phyloP scores from a whole-genome alignment of 805 yeast species.

The Sugiyamaella boreocaroliniensis region DNA sequence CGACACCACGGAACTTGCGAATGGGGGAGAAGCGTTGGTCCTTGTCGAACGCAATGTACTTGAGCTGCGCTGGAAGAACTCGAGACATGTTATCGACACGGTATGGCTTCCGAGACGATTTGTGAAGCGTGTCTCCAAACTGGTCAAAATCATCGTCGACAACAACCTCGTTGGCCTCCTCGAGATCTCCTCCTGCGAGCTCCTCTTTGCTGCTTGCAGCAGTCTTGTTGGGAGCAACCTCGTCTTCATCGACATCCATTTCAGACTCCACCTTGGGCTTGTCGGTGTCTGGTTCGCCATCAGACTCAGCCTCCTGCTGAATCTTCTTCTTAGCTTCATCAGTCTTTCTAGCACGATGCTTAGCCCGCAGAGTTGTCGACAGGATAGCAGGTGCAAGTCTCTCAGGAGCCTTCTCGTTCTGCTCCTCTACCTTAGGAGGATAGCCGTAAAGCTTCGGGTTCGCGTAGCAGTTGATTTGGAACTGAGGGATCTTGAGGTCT shows the following conservation, averaged over 20 bases:
- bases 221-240: conserved; percentile 24
- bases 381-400: conserved; percentile 88
- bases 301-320: conserved; percentile 37
- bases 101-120: conserved; percentile 33
- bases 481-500: conserved; percentile 80
- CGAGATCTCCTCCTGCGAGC: conserved; percentile 40
- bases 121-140: conserved; percentile 9
- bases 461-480: conserved; percentile 73
- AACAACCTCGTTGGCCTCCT: conserved; percentile 25
- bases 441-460: conserved; percentile 76
- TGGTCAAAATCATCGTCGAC: conserved; percentile 10
- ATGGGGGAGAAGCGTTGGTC: conserved; percentile 70
- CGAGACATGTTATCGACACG: conserved; percentile 74
- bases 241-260: conserved; percentile 20
- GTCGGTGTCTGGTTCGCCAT: conserved; percentile 35
- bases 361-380: conserved; percentile 91
- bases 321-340: conserved; percentile 47
- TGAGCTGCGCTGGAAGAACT: conserved; percentile 82
- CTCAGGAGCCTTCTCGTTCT: conserved; percentile 75
- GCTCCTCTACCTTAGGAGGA: conserved; percentile 81
- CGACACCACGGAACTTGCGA: conserved; percentile 57
- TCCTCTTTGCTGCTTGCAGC: conserved; percentile 35
- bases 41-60: conserved; percentile 66
- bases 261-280: conserved; percentile 18
- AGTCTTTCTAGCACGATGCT: conserved; percentile 75